Conservation (phyloP, 2,329 filamentous ascomycete genomes). For the Nemania sp. region DNA sequence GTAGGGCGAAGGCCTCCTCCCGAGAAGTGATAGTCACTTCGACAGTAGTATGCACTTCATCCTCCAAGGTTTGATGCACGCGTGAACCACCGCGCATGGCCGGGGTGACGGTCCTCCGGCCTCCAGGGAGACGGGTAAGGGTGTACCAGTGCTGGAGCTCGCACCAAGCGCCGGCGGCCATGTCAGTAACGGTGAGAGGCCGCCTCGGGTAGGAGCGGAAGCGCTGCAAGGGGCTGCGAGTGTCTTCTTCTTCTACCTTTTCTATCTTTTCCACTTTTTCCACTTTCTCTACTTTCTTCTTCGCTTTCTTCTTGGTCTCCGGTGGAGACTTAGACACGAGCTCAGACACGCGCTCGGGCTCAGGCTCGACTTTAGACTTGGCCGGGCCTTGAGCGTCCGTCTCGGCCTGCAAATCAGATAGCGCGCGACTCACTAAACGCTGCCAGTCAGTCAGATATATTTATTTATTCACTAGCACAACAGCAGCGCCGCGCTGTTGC, state of each 20-base stretch:
- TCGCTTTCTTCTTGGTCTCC: not conserved
- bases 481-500: not conserved
- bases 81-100: conserved; percentile 83
- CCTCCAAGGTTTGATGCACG: conserved; percentile 82
- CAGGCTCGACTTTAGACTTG: too few species aligned
- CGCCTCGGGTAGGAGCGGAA: conserved; percentile 79
- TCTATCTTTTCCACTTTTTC: too few species aligned
- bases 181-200: conserved; percentile 82
- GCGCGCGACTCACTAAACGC: conserved; percentile 62
- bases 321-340: not conserved
- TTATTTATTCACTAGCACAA: conserved; percentile 29
- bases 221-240: conserved; percentile 67
- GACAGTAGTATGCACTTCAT: conserved; percentile 79
- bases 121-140: conserved; percentile 70
- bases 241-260: conserved; percentile 47
- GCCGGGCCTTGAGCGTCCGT: too few species aligned
- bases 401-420: conserved; percentile 35
- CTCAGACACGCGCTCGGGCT: not conserved
- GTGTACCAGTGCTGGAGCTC: conserved; percentile 93
- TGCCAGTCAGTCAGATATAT: conserved; percentile 62
- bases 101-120: conserved; percentile 71
- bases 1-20: conserved; percentile 81
- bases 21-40: conserved; percentile 70
- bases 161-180: conserved; percentile 91
- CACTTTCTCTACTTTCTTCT: too few species aligned